A percentile compares a stretch with the other conserved stretches of the same genome.
Evolutionary conservation across 2,329 filamentous ascomycete genomes (phyloP).

Genomic region (Teratosphaeria gauchensis): DNA sequence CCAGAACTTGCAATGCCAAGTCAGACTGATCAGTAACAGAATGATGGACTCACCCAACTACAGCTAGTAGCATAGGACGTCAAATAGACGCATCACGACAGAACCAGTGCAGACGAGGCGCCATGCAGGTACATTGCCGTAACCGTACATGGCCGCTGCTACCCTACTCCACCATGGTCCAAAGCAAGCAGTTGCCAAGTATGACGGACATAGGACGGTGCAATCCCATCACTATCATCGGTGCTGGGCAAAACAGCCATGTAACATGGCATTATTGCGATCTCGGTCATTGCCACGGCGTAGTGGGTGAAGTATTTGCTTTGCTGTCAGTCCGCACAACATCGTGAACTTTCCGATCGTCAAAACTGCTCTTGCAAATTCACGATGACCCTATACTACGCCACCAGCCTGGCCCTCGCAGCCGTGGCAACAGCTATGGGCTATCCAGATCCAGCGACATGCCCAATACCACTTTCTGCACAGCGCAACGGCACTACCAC

Average conservation of each 20-base stretch:
- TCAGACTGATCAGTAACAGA: too few relatives aligned
- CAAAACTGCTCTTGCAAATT: background rate
- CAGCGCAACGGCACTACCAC: background rate
- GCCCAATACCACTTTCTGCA: background rate
- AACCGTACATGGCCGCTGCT: background rate
- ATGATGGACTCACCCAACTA: too few relatives aligned
- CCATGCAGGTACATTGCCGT: background rate
- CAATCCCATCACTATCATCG: too few relatives aligned
- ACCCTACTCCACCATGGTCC: background rate
- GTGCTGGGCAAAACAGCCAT: too few relatives aligned
- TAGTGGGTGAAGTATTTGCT: background rate
- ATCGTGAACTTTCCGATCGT: background rate
- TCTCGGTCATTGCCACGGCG: background rate
- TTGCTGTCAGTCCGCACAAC: background rate
- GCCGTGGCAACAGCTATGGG: background rate
- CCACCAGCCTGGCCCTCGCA: background rate
- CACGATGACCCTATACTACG: background rate
- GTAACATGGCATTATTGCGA: background rate
- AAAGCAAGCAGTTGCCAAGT: background rate
- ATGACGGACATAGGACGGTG: background rate
- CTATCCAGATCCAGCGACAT: background rate
- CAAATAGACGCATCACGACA: too few relatives aligned
- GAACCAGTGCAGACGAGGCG: background rate
- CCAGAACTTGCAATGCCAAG: too few relatives aligned
- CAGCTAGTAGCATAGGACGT: too few relatives aligned